phyloP scores from a whole-genome alignment of 208 protist genomes.

The Herpetomonas tarakana region DNA sequence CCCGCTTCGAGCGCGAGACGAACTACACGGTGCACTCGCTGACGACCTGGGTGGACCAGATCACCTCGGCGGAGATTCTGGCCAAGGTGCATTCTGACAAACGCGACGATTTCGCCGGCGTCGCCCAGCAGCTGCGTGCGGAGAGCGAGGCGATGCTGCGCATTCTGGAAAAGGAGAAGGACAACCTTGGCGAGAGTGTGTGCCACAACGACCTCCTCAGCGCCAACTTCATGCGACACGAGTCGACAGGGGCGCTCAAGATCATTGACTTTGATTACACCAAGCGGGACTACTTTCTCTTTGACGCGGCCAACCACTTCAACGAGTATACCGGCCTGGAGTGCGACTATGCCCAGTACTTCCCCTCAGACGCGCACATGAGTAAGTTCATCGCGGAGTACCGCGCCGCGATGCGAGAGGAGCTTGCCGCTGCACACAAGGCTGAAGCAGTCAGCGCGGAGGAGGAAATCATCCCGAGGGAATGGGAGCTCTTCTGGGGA shows the following conservation, averaged over 20 bases:
- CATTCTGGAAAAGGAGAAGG: conserved; percentile 25
- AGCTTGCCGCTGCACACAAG: conserved; percentile 9
- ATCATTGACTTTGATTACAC: conserved; percentile 95
- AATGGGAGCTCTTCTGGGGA: conserved; percentile 48
- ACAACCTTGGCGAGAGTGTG: conserved; percentile 55
- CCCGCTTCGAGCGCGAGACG: conserved; percentile 65
- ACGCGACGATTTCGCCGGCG: conserved; percentile 32
- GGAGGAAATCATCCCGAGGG: conserved; percentile 41
- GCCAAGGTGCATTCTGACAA: conserved; percentile 53
- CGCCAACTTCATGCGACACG: conserved; percentile 88
- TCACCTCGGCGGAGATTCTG: conserved; percentile 48
- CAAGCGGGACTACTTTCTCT: conserved; percentile 80
- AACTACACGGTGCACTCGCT: conserved; percentile 80
- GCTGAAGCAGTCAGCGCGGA: conserved; percentile 3
- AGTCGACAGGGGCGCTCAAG: conserved; percentile 34
- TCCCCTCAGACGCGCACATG: conserved; percentile 76
- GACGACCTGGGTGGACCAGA: conserved; percentile 61
- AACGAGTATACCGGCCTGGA: conserved; percentile 91
- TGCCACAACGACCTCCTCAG: conserved; percentile 92
- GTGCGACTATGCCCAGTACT: conserved; percentile 81
- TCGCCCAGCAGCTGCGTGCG: conserved; percentile 29
- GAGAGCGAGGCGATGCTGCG: conserved; percentile 47
- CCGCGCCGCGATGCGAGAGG: conserved; percentile 52
- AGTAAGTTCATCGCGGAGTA: conserved; percentile 69
- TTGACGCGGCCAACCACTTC: conserved; percentile 93